A percentile compares a stretch with the other conserved stretches of the same genome.
phyloP scores from a whole-genome alignment of 2,329 filamentous ascomycete species.

The Chaetomiaceae sp. region DNA sequence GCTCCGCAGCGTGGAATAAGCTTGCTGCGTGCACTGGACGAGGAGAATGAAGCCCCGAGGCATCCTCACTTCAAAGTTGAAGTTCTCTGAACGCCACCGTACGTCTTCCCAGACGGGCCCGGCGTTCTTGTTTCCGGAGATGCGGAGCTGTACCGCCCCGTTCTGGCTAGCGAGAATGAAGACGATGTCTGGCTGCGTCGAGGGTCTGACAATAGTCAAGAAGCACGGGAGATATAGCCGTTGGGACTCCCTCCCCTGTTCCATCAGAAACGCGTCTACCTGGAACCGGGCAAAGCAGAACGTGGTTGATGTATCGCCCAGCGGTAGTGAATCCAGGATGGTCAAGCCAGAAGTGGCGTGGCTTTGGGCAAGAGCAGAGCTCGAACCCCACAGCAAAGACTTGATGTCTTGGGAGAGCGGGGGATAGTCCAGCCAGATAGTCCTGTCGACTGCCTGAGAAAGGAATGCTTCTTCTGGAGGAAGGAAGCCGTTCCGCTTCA shows the following conservation, averaged over 20 bases:
- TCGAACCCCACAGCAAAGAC: constrained; percentile 62
- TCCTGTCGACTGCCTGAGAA: constrained; percentile 74
- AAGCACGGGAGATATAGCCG: constrained; percentile 68
- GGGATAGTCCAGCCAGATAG: constrained; percentile 78
- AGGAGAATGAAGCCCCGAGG: constrained; percentile 71
- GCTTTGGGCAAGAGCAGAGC: constrained; percentile 44
- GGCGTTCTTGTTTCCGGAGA: constrained; percentile 63
- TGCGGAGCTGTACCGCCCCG: constrained; percentile 67
- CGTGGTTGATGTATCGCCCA: constrained; percentile 67
- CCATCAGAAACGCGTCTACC: constrained; percentile 70
- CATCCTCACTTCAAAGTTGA: constrained; percentile 63
- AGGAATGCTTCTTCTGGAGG: constrained; percentile 64
- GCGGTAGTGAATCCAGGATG: constrained; percentile 65
- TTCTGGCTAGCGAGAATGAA: constrained; percentile 77
- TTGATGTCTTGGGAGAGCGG: constrained; percentile 66
- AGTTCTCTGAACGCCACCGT: constrained; percentile 67
- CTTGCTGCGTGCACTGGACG: constrained; percentile 67
- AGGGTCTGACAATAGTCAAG: constrained; percentile 68
- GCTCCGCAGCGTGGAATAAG: constrained; percentile 74
- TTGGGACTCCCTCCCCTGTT: constrained; percentile 64
- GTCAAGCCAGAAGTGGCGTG: constrained; percentile 45
- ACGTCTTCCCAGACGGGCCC: constrained; percentile 79
- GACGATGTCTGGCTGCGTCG: constrained; percentile 64
- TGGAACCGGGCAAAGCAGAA: constrained; percentile 79
- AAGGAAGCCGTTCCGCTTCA: constrained; percentile 78